Base-by-base conservation (phyloP, 129 eudicot species). In the Tagetes patula region DNA sequence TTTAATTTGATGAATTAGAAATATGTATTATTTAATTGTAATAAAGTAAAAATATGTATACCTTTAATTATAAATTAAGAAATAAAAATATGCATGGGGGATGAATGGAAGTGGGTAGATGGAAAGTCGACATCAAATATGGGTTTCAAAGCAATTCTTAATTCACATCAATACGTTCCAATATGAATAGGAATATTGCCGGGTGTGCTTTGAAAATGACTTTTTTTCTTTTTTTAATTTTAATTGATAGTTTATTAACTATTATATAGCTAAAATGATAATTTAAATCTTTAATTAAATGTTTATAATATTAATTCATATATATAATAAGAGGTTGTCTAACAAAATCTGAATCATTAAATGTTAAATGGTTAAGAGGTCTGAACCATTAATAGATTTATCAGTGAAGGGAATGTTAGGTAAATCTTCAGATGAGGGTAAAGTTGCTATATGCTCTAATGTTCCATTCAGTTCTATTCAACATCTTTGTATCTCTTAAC, bases 61-160 rank as follows among this genome's bases (percentile, higher is more conserved):
- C 8, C 1, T 36, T 39, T 11, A 13, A 39, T 6, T 62, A 20
- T 20, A 20, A 20, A 10, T 54, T 33, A 42, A 20, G 3, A 66
- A 14, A 69, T 12, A 41, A 55, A 32, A 14, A 54, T 12, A 52
- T 53, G 37, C 69, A 32, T 33, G 67, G 59, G 41, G 43, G 47
- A 72, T 61, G 77, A 47, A 56, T 41, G 67, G 40, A 48, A 47
- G 39, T 27, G 39, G 69, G 43, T 69, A 43, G 79, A 56, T 75
- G 60, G 71, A 55, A 71, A 59, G 81, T 84, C 83, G 75, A 73
- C 81, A 70, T 84, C 85, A 43, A 65, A 69, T 80, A 75, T 84
- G 83, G 79, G 71, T 52, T 67, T 58, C 69, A 60, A 71, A 56
- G 43, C 59, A 69, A 77, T 77, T 77, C 81, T 62, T 69, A 69